Conservation (phyloP, 139 green algal species). For the Desmodesmus armatus region DNA sequence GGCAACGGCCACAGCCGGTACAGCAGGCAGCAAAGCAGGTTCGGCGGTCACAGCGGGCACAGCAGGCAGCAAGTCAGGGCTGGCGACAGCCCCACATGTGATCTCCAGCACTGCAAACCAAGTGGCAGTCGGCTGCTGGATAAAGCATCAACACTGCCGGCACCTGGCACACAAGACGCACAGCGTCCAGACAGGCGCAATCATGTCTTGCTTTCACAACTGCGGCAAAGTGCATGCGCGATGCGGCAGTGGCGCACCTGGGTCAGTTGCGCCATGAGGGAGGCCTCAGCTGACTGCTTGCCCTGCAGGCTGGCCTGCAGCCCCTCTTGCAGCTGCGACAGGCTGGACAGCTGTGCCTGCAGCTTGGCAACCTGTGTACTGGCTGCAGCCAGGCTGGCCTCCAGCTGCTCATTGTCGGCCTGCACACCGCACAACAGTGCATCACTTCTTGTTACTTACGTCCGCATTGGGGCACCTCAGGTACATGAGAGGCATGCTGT, state of each 20-base stretch:
- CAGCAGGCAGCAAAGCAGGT: background rate
- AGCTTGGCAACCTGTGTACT: constrained; percentile 27
- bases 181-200: background rate
- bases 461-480: too few species aligned
- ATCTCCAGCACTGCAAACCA: too few species aligned
- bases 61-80: too few species aligned
- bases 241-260: constrained; percentile 7
- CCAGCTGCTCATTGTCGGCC: constrained; percentile 44
- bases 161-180: background rate
- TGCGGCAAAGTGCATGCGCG: background rate
- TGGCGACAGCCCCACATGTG: too few species aligned
- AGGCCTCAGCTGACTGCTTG: constrained; percentile 51
- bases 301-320: constrained; percentile 45
- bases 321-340: constrained; percentile 35
- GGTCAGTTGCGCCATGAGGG: constrained; percentile 31
- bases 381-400: background rate
- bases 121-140: too few species aligned
- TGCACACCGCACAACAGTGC: constrained; percentile 12
- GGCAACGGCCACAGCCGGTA: background rate
- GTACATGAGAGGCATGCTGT: too few species aligned
- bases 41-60: background rate
- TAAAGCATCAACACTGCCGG: background rate
- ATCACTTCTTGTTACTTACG: too few species aligned
- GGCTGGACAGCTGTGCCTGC: constrained; percentile 3
- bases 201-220: background rate